phyloP scores from a whole-genome alignment of 257 asterid genomes.

The Plectranthus barbatus region DNA sequence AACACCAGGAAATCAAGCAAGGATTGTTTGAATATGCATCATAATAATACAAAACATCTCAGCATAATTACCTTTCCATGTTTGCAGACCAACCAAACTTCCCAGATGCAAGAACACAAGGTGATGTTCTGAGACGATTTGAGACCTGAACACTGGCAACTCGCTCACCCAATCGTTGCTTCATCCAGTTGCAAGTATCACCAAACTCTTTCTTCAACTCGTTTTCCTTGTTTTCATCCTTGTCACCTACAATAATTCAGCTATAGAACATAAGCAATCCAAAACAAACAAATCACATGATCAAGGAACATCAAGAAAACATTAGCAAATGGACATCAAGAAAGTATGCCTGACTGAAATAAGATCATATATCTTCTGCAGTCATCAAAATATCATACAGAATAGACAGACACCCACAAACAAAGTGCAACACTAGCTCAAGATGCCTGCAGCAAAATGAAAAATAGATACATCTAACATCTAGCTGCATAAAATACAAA shows the following conservation, averaged over 20 bases:
- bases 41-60: background rate
- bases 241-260: slow-evolving; percentile 54
- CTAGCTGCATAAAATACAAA: background rate
- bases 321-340: background rate
- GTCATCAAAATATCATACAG: background rate
- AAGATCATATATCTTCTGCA: background rate
- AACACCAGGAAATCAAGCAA: background rate
- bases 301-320: background rate
- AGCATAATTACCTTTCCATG: slow-evolving; percentile 72
- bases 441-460: background rate
- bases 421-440: background rate
- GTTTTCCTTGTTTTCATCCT: slow-evolving; percentile 77
- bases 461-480: background rate
- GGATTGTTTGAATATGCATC: background rate
- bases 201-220: slow-evolving; percentile 87
- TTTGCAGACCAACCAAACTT: slow-evolving; percentile 99
- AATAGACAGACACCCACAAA: background rate
- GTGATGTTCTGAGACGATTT: slow-evolving; percentile 80
- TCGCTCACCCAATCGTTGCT: slow-evolving; percentile 67
- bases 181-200: slow-evolving; percentile 86
- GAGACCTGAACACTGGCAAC: slow-evolving; percentile 92
- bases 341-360: background rate
- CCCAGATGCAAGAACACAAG: slow-evolving; percentile 96
- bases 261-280: background rate
- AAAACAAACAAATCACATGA: background rate